Evolutionary conservation across 495 filamentous ascomycete species (phyloP), one percentile per base, ranked within the genome.

Genomic region (Aspergillus carlsbadensis): DNA sequence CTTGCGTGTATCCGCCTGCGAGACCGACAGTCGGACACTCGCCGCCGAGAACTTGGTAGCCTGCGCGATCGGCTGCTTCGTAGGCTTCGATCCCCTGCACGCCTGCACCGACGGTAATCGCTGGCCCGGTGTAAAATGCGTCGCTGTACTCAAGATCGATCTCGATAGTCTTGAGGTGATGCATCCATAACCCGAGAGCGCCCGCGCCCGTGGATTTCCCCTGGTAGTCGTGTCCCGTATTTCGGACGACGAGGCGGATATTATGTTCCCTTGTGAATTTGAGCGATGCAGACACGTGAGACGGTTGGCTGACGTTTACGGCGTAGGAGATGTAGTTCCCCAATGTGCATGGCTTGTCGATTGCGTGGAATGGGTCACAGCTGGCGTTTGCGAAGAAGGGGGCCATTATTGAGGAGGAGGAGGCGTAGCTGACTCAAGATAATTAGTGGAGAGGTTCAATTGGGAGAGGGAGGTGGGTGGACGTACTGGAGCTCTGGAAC

Each of bases 221-320:
- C 11, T 68, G 63, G 65, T 82, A 84, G 37, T 79, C 70, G 61
- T 73, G 66, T 1, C 84, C 84, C 0, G 84, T 87, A 65, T 87
- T 87, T 33, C 80, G 81, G 26, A 88, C 72, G 21, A 87, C 71
- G 11, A 87, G 58, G n/a, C 83, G 77, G 24, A 87, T 70, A 60
- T 82, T 85, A 58, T 82, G 70, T 33, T 76, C 50, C 11, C 65
- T 64, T 1, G 83, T 81, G 50, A 79, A 85, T 39, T 75, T 68
- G 34, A 84, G 51, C 3, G 61, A 53, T 11, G 42, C 33, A 15
- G 20, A 7, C 5, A 53, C 24, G 15, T 80, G 65, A 3, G 50
- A 55, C 8, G 63, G 48, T 7, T 41, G 51, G 1, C 59, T 63
- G 11, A 71, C 75, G 56, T 76, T 71, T 17, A 79, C 69, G 0